Percentiles rank a stretch among this genome's conserved stretches.
These are phyloP conservation scores for Pseudevernia furfuracea DNA, from an alignment of 495 filamentous ascomycete species.

Conservation along the genomic window DNA sequence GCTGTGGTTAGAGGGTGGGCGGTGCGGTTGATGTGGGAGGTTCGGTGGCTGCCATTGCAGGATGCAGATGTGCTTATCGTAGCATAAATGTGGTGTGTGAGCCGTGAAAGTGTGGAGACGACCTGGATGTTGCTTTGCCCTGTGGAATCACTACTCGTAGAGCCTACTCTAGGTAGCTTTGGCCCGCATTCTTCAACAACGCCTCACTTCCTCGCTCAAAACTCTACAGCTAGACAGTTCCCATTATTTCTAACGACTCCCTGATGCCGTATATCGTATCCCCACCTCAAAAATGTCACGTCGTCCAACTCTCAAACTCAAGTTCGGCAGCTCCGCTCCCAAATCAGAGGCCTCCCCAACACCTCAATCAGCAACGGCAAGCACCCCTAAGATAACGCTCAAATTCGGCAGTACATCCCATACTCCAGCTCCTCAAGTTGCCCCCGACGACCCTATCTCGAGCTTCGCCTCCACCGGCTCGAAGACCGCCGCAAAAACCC, in stretches of 20 bases:
- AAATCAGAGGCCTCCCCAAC: slow-evolving; percentile 28
- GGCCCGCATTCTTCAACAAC: not conserved
- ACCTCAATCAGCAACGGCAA: slow-evolving; percentile 31
- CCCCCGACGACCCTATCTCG: slow-evolving; percentile 2
- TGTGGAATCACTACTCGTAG: not conserved
- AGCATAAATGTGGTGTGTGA: not conserved
- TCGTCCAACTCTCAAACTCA: slow-evolving; percentile 46
- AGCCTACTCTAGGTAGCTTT: not conserved
- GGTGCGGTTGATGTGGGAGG: not conserved
- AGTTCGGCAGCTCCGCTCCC: slow-evolving; percentile 37
- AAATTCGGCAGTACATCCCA: slow-evolving; percentile 40
- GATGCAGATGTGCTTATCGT: not conserved
- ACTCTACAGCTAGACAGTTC: not conserved
- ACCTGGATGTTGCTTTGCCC: not conserved
- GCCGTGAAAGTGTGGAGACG: not conserved
- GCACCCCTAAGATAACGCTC: slow-evolving; percentile 42
- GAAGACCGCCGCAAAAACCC: slow-evolving; percentile 32
- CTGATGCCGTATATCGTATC: not conserved
- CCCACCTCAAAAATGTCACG: slow-evolving; percentile 33
- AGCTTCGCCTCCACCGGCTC: slow-evolving; percentile 17
- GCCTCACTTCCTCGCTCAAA: not conserved
- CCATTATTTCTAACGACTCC: not conserved
- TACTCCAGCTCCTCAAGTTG: slow-evolving; percentile 28
- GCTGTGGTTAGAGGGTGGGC: not conserved
- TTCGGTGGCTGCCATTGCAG: not conserved